A percentile compares a stretch with the other conserved stretches of the same genome.
phyloP scores from a whole-genome alignment of 257 asterid genomes.

The Primulina huaijiensis region DNA sequence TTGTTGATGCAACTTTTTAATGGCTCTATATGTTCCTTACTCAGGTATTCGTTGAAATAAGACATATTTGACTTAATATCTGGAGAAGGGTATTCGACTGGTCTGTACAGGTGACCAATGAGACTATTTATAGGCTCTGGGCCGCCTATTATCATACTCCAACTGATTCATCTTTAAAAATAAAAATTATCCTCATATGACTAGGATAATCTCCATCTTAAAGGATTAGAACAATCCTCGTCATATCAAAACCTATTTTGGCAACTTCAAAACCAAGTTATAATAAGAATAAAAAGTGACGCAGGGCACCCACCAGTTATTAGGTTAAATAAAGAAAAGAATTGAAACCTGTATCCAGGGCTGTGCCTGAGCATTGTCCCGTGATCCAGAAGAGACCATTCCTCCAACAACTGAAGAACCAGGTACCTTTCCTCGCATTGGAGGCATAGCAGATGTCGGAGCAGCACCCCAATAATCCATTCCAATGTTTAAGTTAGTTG shows the following conservation, averaged over 20 bases:
- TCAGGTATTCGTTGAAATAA: neutral
- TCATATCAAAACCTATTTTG: neutral
- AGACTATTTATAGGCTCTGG: neutral
- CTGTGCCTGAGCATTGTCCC: conserved; percentile 59
- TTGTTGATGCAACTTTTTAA: neutral
- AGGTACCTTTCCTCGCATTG: conserved; percentile 49
- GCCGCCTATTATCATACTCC: neutral
- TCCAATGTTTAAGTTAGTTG: conserved; percentile 74
- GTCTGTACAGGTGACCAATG: neutral
- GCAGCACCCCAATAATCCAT: conserved; percentile 75
- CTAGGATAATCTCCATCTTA: neutral
- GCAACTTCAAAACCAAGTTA: conserved; percentile 2
- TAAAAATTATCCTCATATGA: neutral
- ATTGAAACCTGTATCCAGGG: conserved; percentile 56
- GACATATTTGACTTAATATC: neutral
- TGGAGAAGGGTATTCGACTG: neutral
- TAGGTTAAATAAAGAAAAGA: neutral
- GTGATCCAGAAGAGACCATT: conserved; percentile 47
- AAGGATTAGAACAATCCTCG: neutral
- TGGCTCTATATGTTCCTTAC: neutral
- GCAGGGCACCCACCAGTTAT: conserved; percentile 8
- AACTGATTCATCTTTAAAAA: neutral
- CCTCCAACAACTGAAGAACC: conserved; percentile 56
- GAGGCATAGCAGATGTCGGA: conserved; percentile 52
- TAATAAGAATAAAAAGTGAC: neutral